phyloP scores from a whole-genome alignment of 2,329 filamentous ascomycete species.

The Aspergillus amoenus region DNA sequence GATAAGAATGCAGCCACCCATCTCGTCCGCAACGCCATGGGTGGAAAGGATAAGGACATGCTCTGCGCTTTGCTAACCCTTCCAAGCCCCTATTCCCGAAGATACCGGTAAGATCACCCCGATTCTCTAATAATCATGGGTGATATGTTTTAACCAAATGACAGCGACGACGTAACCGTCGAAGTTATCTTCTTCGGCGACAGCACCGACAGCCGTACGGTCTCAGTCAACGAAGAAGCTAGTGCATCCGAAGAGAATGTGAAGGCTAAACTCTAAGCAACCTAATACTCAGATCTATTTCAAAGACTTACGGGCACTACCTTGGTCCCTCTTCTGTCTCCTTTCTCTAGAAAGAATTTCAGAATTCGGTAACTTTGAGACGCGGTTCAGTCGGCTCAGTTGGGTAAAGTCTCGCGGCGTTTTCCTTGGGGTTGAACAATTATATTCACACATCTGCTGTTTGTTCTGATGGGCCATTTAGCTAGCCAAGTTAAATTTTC shows the following conservation, averaged over 20 bases:
- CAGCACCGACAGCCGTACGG: slow-evolving; percentile 70
- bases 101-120: slow-evolving; percentile 70
- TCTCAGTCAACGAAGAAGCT: slow-evolving; percentile 83
- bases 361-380: neutral
- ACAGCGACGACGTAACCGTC: slow-evolving; percentile 89
- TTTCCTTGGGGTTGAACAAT: neutral
- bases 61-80: slow-evolving; percentile 88
- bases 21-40: slow-evolving; percentile 89
- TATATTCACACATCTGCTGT: neutral
- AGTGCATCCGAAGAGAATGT: slow-evolving; percentile 58
- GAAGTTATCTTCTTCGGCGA: slow-evolving; percentile 99
- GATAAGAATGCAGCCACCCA: slow-evolving; percentile 97
- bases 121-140: neutral
- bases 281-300: slow-evolving; percentile 2
- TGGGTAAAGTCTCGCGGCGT: neutral
- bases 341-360: neutral
- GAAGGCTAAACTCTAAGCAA: slow-evolving; percentile 51
- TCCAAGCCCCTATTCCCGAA: slow-evolving; percentile 83
- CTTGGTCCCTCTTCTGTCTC: neutral
- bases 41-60: slow-evolving; percentile 90
- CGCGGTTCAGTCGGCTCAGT: neutral
- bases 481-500: neutral
- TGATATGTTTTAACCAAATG: slow-evolving; percentile 20
- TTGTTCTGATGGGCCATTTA: neutral
- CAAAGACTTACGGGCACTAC: neutral